Conservation (phyloP, 805 yeast species). For the Starmerella gropengiesseri region DNA sequence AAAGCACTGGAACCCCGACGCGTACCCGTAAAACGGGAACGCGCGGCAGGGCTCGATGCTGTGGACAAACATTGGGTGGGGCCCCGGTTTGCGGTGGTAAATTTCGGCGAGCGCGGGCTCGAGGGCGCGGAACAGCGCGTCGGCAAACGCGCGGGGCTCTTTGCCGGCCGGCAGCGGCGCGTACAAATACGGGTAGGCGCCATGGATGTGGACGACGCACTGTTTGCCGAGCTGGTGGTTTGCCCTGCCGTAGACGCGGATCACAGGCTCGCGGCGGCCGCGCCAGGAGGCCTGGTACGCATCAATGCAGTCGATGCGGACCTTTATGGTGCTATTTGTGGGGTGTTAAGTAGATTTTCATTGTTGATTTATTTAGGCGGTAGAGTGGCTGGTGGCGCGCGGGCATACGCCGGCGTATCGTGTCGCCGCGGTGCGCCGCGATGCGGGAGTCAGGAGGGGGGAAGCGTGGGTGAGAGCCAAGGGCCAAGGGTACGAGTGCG, state of each 20-base stretch:
- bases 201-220: conserved; percentile 64
- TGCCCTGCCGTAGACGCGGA: conserved; percentile 65
- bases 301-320: conserved; percentile 28
- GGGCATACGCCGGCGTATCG: background rate
- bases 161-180: conserved; percentile 32
- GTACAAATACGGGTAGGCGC: conserved; percentile 70
- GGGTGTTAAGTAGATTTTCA: too few relatives aligned
- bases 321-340: too few relatives aligned
- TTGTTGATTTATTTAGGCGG: too few relatives aligned
- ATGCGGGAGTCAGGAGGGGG: too few relatives aligned
- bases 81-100: conserved; percentile 19
- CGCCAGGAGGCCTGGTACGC: conserved; percentile 23
- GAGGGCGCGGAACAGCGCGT: conserved; percentile 20
- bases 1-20: conserved; percentile 50
- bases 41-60: conserved; percentile 48
- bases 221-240: conserved; percentile 43
- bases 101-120: conserved; percentile 25
- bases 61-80: conserved; percentile 26
- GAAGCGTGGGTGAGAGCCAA: too few relatives aligned
- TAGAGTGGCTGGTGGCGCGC: background rate
- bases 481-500: background rate
- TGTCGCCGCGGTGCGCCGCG: too few relatives aligned
- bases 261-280: conserved; percentile 46
- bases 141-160: conserved; percentile 13
- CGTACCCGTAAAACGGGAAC: conserved; percentile 75